Conservation (phyloP, 2,329 filamentous ascomycete species). For the Uncinocarpus reesii region DNA sequence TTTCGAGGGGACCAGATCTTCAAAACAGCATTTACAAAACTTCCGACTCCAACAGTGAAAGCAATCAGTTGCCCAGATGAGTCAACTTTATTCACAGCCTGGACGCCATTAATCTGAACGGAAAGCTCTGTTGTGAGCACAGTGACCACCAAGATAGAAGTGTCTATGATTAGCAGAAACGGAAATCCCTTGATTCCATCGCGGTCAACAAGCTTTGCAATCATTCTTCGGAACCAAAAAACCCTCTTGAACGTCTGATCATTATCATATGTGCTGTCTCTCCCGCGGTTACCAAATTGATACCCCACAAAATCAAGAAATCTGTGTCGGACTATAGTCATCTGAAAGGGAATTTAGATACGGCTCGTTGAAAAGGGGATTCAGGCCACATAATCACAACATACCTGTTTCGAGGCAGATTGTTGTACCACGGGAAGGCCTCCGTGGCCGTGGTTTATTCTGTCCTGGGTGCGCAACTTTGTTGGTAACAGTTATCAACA, state of each 20-base stretch:
- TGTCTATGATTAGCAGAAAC: neutral
- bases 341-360: no score
- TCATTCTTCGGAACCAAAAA: neutral
- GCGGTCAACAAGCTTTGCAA: neutral
- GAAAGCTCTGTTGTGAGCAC: neutral
- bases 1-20: neutral
- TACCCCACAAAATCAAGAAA: neutral
- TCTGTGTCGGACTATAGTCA: neutral
- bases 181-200: neutral
- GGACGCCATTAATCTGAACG: neutral
- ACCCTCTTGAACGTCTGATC: neutral
- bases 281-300: neutral
- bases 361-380: no score
- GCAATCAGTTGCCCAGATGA: slow-evolving; percentile 2
- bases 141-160: neutral
- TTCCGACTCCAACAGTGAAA: neutral
- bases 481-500: no score
- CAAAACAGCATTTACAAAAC: neutral
- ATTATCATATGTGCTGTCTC: neutral
- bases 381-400: no score
- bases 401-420: no score
- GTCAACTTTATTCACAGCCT: neutral
- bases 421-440: no score
- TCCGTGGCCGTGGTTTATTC: no score
- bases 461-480: no score